Evolutionary conservation across 2,329 filamentous ascomycete genomes (phyloP).

Genomic region (Fusarium virguliforme): DNA sequence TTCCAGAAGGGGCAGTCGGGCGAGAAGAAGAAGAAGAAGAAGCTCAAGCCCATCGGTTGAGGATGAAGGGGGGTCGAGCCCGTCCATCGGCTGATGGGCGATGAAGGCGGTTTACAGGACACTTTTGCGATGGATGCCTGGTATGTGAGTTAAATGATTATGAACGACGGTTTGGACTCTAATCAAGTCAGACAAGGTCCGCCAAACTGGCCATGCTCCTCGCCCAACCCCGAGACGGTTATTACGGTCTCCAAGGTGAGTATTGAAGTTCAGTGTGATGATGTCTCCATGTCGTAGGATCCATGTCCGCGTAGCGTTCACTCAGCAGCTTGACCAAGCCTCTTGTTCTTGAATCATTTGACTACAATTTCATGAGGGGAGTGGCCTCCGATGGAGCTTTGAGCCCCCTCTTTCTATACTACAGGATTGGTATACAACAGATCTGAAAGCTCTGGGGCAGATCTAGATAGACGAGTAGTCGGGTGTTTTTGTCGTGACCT

Average conservation of each 20-base stretch:
- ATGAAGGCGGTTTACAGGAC: conserved; percentile 31
- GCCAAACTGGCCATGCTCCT: conserved; percentile 25
- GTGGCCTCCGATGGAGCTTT: conserved; percentile 54
- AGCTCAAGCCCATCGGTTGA: conserved; percentile 76
- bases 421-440: conserved; percentile 55
- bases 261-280: conserved; percentile 23
- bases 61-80: conserved; percentile 14
- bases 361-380: conserved; percentile 55
- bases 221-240: conserved; percentile 26
- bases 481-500: conserved; percentile 39
- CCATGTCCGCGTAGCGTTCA: conserved; percentile 27
- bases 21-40: conserved; percentile 81
- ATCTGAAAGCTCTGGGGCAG: conserved; percentile 47
- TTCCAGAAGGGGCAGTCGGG: conserved; percentile 83
- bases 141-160: conserved; percentile 55
- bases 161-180: conserved; percentile 52
- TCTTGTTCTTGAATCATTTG: conserved; percentile 19
- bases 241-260: conserved; percentile 39
- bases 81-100: neutral
- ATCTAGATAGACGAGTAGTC: conserved; percentile 50
- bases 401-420: conserved; percentile 52
- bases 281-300: conserved; percentile 23
- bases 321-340: conserved; percentile 6
- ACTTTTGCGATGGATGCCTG: conserved; percentile 38
- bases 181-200: conserved; percentile 51